These are phyloP conservation scores for Skeletonema marinoi DNA, from an alignment of 108 stramenopile genomes.

Conservation along the genomic window DNA sequence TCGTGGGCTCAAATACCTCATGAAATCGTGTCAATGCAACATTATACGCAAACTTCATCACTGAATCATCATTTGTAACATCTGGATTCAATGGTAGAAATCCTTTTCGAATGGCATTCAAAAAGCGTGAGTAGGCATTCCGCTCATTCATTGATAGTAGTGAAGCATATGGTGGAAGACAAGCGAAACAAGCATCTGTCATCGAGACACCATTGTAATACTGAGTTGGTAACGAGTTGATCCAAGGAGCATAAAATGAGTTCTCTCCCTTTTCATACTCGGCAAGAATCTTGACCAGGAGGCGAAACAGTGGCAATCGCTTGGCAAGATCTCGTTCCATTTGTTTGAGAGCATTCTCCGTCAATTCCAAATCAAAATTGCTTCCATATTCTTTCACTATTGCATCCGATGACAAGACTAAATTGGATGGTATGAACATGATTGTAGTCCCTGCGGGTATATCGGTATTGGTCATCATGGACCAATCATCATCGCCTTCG, in stretches of 20 bases:
- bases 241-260: conserved; percentile 53
- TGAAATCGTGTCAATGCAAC: conserved; percentile 38
- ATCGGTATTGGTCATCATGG: conserved; percentile 38
- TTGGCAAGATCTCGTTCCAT: conserved; percentile 23
- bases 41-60: conserved; percentile 48
- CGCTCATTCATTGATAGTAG: conserved; percentile 41
- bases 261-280: conserved; percentile 57
- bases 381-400: conserved; percentile 32
- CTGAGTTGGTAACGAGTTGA: conserved; percentile 52
- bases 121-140: conserved; percentile 41
- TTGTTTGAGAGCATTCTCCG: conserved; percentile 13
- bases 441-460: conserved; percentile 47
- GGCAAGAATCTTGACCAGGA: conserved; percentile 59
- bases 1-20: conserved; percentile 12
- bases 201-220: conserved; percentile 59
- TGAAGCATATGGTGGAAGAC: conserved; percentile 45
- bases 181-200: conserved; percentile 51
- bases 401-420: conserved; percentile 17
- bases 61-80: conserved; percentile 23
- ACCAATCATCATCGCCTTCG: conserved; percentile 39
- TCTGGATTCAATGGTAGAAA: conserved; percentile 9
- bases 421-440: conserved; percentile 32
- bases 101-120: conserved; percentile 32
- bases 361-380: conserved; percentile 6
- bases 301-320: conserved; percentile 38